Conservation (phyloP, 768 basidiomycete genomes). For the Macrolepiota fuliginosa region DNA sequence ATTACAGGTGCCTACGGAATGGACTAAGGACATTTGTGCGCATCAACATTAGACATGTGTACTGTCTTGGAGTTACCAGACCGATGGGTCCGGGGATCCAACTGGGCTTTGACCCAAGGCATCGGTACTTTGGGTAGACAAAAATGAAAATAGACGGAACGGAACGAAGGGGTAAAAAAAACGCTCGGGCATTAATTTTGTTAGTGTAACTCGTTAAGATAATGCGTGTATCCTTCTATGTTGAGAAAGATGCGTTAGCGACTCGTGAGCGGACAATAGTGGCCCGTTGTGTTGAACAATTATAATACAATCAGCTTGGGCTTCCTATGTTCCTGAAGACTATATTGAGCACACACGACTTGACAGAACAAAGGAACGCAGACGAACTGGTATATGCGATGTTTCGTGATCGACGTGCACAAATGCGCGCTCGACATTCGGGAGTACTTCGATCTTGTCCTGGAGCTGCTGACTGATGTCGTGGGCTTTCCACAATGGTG, state of each 20-base stretch:
- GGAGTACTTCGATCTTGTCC: constrained; percentile 85
- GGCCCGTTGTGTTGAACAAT: constrained; percentile 5
- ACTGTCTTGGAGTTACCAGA: constrained; percentile 7
- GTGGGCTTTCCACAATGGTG: constrained; percentile 87
- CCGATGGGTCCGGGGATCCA: constrained; percentile 3
- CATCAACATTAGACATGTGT: constrained; percentile 1
- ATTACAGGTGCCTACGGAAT: constrained; percentile 1
- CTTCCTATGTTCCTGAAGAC: constrained; percentile 49
- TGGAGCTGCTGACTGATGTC: constrained; percentile 82
- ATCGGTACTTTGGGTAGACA: background rate
- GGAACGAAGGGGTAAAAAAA: background rate
- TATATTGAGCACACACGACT: background rate
- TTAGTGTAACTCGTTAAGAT: constrained; percentile 1
- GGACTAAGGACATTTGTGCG: background rate
- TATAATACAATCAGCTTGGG: constrained; percentile 21
- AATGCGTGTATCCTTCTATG: constrained; percentile 1
- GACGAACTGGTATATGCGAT: constrained; percentile 59
- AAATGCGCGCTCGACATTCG: constrained; percentile 90
- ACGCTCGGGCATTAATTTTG: background rate
- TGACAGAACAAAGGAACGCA: background rate
- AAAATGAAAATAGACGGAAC: constrained; percentile 4
- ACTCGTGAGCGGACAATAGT: background rate
- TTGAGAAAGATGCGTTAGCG: background rate
- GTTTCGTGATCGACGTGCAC: constrained; percentile 96
- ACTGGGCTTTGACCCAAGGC: constrained; percentile 4